A percentile compares a stretch with the other conserved stretches of the same genome.
phyloP scores from a whole-genome alignment of 139 green algal species.

The Mychonastes homosphaera region DNA sequence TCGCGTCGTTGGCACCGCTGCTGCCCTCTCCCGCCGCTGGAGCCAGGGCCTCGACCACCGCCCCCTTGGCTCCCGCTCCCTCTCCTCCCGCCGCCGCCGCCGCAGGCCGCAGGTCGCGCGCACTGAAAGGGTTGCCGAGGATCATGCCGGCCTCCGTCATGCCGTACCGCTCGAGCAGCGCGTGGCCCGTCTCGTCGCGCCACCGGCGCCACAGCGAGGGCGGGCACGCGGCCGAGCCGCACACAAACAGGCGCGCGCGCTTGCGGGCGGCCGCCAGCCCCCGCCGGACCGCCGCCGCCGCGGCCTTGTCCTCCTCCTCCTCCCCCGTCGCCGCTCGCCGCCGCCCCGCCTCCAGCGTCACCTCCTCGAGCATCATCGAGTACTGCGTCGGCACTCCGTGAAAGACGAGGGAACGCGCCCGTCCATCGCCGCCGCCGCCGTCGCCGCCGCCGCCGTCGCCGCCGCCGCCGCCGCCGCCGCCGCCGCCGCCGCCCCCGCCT shows the following conservation, averaged over 20 bases:
- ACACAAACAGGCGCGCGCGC: constrained; percentile 76
- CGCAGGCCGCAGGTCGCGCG: background rate
- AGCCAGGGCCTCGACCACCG: too few species aligned
- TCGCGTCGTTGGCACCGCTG: too few species aligned
- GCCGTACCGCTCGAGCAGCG: constrained; percentile 90
- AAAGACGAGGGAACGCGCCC: too few species aligned
- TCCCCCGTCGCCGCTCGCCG: constrained; percentile 20
- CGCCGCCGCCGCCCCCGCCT: too few species aligned
- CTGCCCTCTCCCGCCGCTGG: too few species aligned
- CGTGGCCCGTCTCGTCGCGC: constrained; percentile 35
- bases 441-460: too few species aligned
- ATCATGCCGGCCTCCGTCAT: constrained; percentile 98
- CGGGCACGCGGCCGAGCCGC: constrained; percentile 83
- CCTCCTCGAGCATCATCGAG: constrained; percentile 2
- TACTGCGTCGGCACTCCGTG: constrained; percentile 99
- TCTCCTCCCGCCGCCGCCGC: background rate
- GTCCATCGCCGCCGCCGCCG: too few species aligned
- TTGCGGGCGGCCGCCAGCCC: constrained; percentile 25
- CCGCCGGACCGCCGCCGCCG: constrained; percentile 24
- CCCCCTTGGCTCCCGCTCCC: too few species aligned
- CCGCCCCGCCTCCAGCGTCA: background rate
- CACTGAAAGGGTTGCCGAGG: constrained; percentile 69
- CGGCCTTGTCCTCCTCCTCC: constrained; percentile 19
- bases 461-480: too few species aligned
- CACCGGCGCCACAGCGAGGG: constrained; percentile 33